phyloP scores from a whole-genome alignment of 371 early-diverging fungal species.

The Actinomucor elegans region DNA sequence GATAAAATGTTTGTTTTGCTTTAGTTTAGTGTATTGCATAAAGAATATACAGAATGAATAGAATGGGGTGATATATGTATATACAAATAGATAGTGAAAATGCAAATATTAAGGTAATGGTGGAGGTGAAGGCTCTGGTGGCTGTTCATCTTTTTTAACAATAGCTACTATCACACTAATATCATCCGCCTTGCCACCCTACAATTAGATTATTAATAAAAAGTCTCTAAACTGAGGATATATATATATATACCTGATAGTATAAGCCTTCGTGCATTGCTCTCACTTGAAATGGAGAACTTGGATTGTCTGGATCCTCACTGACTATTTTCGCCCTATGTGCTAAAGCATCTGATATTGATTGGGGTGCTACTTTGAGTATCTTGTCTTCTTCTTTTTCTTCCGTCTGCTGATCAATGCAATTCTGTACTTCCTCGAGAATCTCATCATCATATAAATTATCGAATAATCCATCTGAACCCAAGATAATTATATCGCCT shows the following conservation, averaged over 20 bases:
- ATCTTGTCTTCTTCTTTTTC: slow-evolving; percentile 60
- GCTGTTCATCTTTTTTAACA: slow-evolving; percentile 36
- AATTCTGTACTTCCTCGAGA: slow-evolving; percentile 53
- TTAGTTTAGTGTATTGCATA: too few species aligned
- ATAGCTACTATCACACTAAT: slow-evolving; percentile 75
- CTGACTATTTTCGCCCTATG: slow-evolving; percentile 71
- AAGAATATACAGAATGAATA: too few species aligned
- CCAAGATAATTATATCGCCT: slow-evolving; percentile 74
- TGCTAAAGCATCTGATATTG: slow-evolving; percentile 74
- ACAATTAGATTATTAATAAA: slow-evolving; percentile 31
- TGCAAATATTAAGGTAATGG: slow-evolving; percentile 16
- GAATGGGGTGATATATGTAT: too few species aligned
- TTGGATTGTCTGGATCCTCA: slow-evolving; percentile 67
- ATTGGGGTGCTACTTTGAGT: slow-evolving; percentile 58
- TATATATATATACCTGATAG: slow-evolving; percentile 43
- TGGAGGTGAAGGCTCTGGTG: slow-evolving; percentile 23
- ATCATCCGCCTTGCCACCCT: slow-evolving; percentile 84
- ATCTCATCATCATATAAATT: slow-evolving; percentile 82
- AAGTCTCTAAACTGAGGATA: not conserved
- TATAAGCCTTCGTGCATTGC: slow-evolving; percentile 73
- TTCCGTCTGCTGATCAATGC: slow-evolving; percentile 5
- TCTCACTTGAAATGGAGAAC: slow-evolving; percentile 82
- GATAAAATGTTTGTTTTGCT: too few species aligned
- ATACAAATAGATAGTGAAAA: not conserved
- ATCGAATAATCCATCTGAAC: slow-evolving; percentile 78